A percentile compares a stretch with the other conserved stretches of the same genome.
These are phyloP conservation scores for Mycena albidolilacea DNA, from an alignment of 768 basidiomycete genomes.

Conservation along the genomic window DNA sequence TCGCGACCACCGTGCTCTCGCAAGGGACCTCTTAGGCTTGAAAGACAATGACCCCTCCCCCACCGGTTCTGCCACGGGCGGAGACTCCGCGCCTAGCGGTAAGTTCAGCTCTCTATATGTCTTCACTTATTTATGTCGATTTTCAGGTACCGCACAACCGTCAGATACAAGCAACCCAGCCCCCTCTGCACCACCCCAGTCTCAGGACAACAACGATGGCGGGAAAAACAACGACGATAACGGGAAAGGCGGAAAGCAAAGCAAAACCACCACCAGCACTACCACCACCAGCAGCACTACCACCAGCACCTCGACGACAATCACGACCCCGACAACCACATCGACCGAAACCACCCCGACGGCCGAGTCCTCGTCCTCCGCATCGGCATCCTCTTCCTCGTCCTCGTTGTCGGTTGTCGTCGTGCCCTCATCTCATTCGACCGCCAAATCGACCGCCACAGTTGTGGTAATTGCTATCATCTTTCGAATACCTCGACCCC, in stretches of 20 bases:
- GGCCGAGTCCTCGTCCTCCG: constrained; percentile 32
- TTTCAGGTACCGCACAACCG: background rate
- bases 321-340: constrained; percentile 9
- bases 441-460: constrained; percentile 23
- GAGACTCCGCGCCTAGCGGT: background rate
- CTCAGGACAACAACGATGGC: constrained; percentile 3
- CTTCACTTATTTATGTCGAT: background rate
- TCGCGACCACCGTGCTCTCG: constrained; percentile 29
- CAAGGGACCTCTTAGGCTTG: background rate
- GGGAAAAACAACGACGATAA: background rate
- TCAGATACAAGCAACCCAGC: background rate
- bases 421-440: constrained; percentile 26
- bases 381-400: constrained; percentile 12
- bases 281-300: constrained; percentile 9
- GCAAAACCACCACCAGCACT: constrained; percentile 11
- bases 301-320: background rate
- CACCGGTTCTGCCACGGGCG: background rate
- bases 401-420: background rate
- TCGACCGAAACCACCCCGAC: constrained; percentile 22
- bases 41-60: too few species aligned
- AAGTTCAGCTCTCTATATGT: background rate
- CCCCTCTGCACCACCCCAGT: background rate
- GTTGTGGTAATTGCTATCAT: constrained; percentile 32
- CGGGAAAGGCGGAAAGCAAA: background rate
- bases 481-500: constrained; percentile 7